Evolutionary conservation across 2,329 filamentous ascomycete genomes (phyloP).

Genomic region (Cordyceps militaris): DNA sequence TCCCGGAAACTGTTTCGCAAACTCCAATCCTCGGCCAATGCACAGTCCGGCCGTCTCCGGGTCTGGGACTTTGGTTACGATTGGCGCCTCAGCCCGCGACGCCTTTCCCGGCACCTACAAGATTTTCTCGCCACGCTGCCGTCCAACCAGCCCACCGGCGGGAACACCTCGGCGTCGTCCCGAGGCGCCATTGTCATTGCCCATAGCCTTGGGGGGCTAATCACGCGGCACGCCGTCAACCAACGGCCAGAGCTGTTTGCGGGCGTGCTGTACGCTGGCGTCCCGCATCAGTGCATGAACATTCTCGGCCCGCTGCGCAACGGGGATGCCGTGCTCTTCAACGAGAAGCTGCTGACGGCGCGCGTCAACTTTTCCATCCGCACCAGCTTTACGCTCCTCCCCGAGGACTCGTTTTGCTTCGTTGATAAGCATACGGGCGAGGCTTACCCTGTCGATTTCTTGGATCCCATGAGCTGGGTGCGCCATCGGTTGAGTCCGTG

Average conservation of each 20-base stretch:
- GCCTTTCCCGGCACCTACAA: constrained; percentile 65
- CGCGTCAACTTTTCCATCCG: constrained; percentile 90
- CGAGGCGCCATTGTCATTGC: constrained; percentile 75
- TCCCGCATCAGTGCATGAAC: constrained; percentile 81
- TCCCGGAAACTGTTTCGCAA: constrained; percentile 75
- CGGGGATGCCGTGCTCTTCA: constrained; percentile 86
- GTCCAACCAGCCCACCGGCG: constrained; percentile 53
- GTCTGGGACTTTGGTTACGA: constrained; percentile 93
- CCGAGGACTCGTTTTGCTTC: constrained; percentile 82
- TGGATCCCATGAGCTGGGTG: constrained; percentile 71
- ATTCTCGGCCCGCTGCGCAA: constrained; percentile 84
- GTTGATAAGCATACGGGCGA: constrained; percentile 75
- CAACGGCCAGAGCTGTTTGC: constrained; percentile 76
- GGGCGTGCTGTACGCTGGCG: constrained; percentile 78
- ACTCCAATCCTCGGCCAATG: constrained; percentile 67
- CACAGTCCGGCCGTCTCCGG: constrained; percentile 60
- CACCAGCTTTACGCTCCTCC: constrained; percentile 77
- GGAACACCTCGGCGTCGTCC: constrained; percentile 33
- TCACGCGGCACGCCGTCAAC: constrained; percentile 84
- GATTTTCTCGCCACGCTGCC: constrained; percentile 66
- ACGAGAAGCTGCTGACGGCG: constrained; percentile 81
- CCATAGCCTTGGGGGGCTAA: constrained; percentile 80
- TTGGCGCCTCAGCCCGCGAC: constrained; percentile 79
- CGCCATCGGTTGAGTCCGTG: constrained; percentile 73
- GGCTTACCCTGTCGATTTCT: constrained; percentile 78